phyloP scores from a whole-genome alignment of 345 rosid genomes.

The Eucalyptus sp. region DNA sequence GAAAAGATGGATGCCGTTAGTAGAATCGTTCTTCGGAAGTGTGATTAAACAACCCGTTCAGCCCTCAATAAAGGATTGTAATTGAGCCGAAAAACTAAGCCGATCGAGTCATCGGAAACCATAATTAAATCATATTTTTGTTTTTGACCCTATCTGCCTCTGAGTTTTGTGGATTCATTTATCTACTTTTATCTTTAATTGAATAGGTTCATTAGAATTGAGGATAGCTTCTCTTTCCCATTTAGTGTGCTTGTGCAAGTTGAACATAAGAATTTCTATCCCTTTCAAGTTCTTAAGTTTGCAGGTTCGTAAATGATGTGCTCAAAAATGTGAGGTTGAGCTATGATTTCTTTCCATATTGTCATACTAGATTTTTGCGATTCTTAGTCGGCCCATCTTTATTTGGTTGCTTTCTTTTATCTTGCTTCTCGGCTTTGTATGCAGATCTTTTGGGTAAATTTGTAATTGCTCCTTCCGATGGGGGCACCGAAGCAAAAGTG shows the following conservation, averaged over 20 bases:
- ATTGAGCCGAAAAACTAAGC: neutral
- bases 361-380: neutral
- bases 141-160: neutral
- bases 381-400: neutral
- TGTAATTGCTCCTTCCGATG: slow-evolving; percentile 24
- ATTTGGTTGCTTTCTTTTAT: neutral
- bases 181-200: neutral
- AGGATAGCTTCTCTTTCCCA: neutral
- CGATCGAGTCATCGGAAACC: neutral
- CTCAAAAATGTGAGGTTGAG: neutral
- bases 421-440: neutral
- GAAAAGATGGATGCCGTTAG: neutral
- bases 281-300: neutral
- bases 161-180: neutral
- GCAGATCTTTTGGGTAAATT: neutral
- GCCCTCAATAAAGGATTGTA: neutral
- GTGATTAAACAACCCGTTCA: neutral
- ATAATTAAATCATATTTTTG: neutral
- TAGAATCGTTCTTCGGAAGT: neutral
- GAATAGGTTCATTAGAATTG: neutral
- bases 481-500: slow-evolving; percentile 99
- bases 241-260: neutral
- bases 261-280: neutral
- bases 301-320: neutral
- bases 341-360: neutral